A percentile compares a stretch with the other conserved stretches of the same genome.
Conservation (phyloP, 2,329 filamentous ascomycete genomes). For the Cyphellophora europaea region DNA sequence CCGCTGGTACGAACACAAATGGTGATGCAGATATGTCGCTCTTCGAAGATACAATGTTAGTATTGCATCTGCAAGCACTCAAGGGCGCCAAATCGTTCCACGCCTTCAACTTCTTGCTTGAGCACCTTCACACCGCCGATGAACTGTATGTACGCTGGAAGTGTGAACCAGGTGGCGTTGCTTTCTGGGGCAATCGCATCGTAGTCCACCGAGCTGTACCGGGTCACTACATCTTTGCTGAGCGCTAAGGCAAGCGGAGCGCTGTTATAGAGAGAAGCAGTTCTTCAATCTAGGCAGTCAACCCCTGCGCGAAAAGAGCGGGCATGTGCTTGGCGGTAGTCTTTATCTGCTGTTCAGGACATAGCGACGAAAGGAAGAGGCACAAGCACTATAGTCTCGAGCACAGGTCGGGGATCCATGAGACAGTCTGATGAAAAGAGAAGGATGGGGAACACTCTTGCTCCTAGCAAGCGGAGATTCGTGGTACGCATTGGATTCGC, state of each 20-base stretch:
- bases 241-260: neutral
- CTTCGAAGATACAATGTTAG: too few species aligned
- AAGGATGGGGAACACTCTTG: too few species aligned
- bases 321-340: conserved; percentile 2
- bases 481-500: too few species aligned
- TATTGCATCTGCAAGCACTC: conserved; percentile 15
- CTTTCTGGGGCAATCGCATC: neutral
- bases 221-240: neutral
- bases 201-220: neutral
- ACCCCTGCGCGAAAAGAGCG: neutral
- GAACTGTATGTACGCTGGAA: conserved; percentile 81
- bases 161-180: conserved; percentile 58
- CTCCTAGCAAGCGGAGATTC: too few species aligned
- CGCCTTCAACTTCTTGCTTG: conserved; percentile 16
- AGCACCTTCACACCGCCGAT: conserved; percentile 59
- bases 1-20: too few species aligned
- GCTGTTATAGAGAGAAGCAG: neutral
- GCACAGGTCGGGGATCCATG: too few species aligned
- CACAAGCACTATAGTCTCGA: too few species aligned
- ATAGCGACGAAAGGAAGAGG: conserved; percentile 1
- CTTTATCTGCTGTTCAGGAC: conserved; percentile 1
- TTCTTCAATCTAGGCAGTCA: neutral
- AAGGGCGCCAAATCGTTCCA: conserved; percentile 17
- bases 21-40: too few species aligned
- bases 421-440: too few species aligned